These are phyloP conservation scores for Hanseniaspora taiwanica DNA, from an alignment of 805 yeast species.

Conservation along the genomic window DNA sequence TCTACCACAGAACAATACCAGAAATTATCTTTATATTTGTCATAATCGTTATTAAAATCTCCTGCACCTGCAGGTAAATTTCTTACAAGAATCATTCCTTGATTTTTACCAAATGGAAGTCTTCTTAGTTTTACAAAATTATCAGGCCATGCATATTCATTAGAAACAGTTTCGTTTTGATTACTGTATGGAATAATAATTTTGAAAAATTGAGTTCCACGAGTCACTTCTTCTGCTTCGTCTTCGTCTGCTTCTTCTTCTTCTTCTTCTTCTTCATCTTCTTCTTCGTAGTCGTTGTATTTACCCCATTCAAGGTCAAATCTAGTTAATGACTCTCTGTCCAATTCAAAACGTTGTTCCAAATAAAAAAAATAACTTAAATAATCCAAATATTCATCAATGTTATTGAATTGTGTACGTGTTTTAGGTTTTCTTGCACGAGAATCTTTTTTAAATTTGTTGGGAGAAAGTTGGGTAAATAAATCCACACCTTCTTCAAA, in stretches of 20 bases:
- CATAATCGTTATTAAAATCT: constrained; percentile 8
- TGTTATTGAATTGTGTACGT: background rate
- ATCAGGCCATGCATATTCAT: constrained; percentile 26
- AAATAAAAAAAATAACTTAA: background rate
- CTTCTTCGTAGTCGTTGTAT: background rate
- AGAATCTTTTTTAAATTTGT: too few relatives aligned
- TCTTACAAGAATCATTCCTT: constrained; percentile 35
- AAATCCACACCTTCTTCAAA: constrained; percentile 10
- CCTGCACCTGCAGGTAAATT: background rate
- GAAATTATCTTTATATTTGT: constrained; percentile 34
- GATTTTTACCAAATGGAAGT: constrained; percentile 45
- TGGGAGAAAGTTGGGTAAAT: constrained; percentile 3
- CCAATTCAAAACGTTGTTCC: background rate
- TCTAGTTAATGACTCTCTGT: background rate
- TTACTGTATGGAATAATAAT: background rate
- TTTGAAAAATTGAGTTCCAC: background rate
- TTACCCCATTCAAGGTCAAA: constrained; percentile 1
- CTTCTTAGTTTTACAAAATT: constrained; percentile 41
- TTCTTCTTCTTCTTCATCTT: too few relatives aligned
- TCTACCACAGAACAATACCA: constrained; percentile 51
- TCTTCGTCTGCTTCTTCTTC: too few relatives aligned
- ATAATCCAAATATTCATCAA: constrained; percentile 7
- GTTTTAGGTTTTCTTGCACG: background rate
- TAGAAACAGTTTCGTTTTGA: too few relatives aligned
- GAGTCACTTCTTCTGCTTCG: too few relatives aligned